Evolutionary conservation across 768 basidiomycete genomes (phyloP).

Genomic region (Termitomyces sp.): DNA sequence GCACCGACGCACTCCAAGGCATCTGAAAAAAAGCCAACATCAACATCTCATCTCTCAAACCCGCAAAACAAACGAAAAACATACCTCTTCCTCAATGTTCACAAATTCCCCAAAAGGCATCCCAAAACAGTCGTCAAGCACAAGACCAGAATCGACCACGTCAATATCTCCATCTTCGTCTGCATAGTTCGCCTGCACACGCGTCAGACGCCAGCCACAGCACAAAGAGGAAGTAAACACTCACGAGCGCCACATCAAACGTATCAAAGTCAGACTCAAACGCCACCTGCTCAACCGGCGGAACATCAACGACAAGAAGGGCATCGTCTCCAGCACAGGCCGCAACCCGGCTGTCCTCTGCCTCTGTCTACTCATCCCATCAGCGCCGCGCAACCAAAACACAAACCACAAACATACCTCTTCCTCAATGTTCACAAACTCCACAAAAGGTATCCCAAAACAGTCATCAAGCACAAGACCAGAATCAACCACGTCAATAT

Average conservation of each 20-base stretch:
- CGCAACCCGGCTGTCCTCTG: neutral
- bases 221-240: neutral
- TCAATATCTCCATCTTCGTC: neutral
- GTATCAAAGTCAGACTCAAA: neutral
- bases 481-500: neutral
- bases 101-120: neutral
- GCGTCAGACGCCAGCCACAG: neutral
- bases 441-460: neutral
- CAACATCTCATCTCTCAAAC: no score
- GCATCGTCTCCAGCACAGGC: neutral
- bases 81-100: neutral
- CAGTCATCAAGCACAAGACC: neutral
- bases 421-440: neutral
- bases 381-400: neutral
- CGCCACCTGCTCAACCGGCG: no score
- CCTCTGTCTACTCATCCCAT: neutral
- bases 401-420: no score
- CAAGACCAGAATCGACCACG: neutral
- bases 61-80: no score
- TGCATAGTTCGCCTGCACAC: neutral
- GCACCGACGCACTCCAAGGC: no score
- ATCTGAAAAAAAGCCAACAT: no score
- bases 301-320: neutral
- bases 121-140: neutral
- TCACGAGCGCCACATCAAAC: neutral